Conservation (phyloP, 257 asterid species). For the Nicotiana tabacum region DNA sequence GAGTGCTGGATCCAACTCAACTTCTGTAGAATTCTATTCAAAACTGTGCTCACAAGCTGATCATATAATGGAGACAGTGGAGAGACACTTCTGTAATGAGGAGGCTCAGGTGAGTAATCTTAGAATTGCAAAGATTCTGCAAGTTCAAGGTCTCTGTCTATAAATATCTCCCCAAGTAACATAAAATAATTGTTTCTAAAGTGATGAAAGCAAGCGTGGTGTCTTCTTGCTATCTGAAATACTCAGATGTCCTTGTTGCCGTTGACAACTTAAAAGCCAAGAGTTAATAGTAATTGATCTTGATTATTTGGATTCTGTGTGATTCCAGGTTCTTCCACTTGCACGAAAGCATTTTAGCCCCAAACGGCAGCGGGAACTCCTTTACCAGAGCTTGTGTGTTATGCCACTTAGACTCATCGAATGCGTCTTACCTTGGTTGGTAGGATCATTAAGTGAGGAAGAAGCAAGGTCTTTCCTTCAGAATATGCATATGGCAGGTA, state of each 20-base stretch:
- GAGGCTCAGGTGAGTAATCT: conserved; percentile 65
- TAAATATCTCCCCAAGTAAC: not conserved
- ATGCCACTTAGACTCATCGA: conserved; percentile 95
- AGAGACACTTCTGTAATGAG: conserved; percentile 82
- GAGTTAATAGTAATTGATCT: not conserved
- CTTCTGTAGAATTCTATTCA: conserved; percentile 76
- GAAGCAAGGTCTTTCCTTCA: conserved; percentile 74
- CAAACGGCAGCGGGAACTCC: conserved; percentile 77
- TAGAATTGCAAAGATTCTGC: conserved; percentile 1
- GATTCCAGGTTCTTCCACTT: conserved; percentile 81
- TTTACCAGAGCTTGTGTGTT: conserved; percentile 85
- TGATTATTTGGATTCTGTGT: not conserved
- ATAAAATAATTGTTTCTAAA: conserved; percentile 13
- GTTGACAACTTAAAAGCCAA: not conserved
- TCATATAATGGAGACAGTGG: conserved; percentile 77
- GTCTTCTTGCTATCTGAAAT: not conserved
- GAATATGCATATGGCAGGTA: conserved; percentile 95
- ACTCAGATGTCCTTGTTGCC: not conserved
- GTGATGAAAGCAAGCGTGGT: conserved; percentile 5
- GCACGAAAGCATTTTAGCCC: conserved; percentile 76
- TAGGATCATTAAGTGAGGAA: conserved; percentile 72
- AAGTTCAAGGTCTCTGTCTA: not conserved
- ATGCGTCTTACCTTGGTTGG: conserved; percentile 95
- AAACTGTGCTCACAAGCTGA: conserved; percentile 84
- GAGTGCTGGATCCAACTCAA: conserved; percentile 79